phyloP scores from a whole-genome alignment of 257 asterid species.

The Striga asiatica region DNA sequence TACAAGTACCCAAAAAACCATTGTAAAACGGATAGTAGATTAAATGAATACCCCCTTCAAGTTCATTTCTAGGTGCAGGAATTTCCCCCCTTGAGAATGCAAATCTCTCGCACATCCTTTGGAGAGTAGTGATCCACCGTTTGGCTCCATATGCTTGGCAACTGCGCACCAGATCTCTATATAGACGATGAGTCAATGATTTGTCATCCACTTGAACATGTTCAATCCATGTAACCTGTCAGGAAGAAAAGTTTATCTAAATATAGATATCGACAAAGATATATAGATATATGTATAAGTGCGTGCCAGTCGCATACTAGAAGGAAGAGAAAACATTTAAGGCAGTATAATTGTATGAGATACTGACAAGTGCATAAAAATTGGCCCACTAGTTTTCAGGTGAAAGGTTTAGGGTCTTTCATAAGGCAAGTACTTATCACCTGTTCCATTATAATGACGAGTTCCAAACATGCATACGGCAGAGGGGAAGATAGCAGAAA shows the following conservation, averaged over 20 bases:
- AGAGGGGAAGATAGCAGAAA: not conserved
- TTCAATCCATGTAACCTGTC: conserved; percentile 73
- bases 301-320: not conserved
- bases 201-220: conserved; percentile 74
- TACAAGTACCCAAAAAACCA: not conserved
- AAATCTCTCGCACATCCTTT: conserved; percentile 51
- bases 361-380: not conserved
- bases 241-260: not conserved
- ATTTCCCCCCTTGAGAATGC: conserved; percentile 31
- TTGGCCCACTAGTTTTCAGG: not conserved
- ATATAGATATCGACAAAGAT: too few relatives aligned
- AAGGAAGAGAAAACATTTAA: too few relatives aligned
- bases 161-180: conserved; percentile 38
- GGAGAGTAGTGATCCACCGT: conserved; percentile 52
- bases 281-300: not conserved
- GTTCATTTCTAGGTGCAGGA: conserved; percentile 22
- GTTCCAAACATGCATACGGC: not conserved
- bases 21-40: not conserved
- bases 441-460: not conserved
- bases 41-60: conserved; percentile 39
- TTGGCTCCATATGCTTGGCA: conserved; percentile 66
- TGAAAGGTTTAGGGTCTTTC: not conserved
- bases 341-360: not conserved
- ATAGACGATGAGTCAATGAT: conserved; percentile 36
- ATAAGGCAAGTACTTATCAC: not conserved